Evolutionary conservation across 192 early-diverging fungal species (phyloP).

Genomic region (Backusella tuberculispora): DNA sequence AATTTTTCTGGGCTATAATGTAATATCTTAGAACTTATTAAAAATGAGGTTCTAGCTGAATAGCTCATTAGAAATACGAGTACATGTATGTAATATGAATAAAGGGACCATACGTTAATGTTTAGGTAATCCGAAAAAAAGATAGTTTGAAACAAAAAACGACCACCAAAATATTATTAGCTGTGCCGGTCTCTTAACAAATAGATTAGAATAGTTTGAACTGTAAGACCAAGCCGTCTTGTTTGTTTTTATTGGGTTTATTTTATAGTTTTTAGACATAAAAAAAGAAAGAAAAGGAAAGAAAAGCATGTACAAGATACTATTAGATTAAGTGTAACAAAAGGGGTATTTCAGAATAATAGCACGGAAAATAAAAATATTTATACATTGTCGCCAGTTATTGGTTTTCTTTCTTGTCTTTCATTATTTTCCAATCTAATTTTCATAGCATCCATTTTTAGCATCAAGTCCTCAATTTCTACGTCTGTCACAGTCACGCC

Average conservation of each 20-base stretch:
- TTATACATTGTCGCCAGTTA: background rate
- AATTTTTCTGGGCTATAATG: too few relatives aligned
- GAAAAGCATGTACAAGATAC: background rate
- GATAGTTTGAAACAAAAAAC: too few relatives aligned
- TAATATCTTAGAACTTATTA: too few relatives aligned
- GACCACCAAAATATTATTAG: too few relatives aligned
- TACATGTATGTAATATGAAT: too few relatives aligned
- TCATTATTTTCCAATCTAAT: conserved; percentile 18
- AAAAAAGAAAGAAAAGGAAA: background rate
- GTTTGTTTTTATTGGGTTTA: background rate
- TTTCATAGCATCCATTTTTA: conserved; percentile 28
- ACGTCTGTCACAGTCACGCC: conserved; percentile 2
- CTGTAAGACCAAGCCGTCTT: background rate
- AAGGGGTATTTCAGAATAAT: background rate
- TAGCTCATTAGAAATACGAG: too few relatives aligned
- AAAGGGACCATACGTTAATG: too few relatives aligned
- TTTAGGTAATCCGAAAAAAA: too few relatives aligned
- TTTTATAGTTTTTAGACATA: background rate
- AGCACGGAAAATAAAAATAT: background rate
- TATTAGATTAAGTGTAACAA: background rate
- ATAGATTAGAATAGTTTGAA: too few relatives aligned
- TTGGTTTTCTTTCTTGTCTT: background rate
- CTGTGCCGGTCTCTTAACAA: too few relatives aligned
- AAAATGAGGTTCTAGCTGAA: too few relatives aligned
- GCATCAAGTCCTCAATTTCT: conserved; percentile 27